phyloP scores from a whole-genome alignment of 2,329 filamentous ascomycete species.

The Chaetomiaceae sp. region DNA sequence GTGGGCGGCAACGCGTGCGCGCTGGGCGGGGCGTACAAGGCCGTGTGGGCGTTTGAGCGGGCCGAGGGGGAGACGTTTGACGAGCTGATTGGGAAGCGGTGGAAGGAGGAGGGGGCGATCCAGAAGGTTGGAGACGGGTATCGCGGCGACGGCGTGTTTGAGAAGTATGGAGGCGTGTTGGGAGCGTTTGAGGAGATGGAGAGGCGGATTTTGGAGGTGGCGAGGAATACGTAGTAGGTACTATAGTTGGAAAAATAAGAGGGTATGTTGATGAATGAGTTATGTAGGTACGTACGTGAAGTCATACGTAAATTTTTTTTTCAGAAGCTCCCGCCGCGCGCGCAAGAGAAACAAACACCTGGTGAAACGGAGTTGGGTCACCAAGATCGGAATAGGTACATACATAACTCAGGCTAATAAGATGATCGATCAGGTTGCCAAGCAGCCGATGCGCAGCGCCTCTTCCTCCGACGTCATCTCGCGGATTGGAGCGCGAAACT shows the following conservation, averaged over 20 bases:
- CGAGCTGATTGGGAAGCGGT: constrained; percentile 75
- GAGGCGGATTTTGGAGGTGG: constrained; percentile 52
- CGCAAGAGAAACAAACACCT: too few relatives aligned
- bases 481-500: background rate
- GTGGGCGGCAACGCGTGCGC: constrained; percentile 95
- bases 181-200: constrained; percentile 76
- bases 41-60: constrained; percentile 83
- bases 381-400: too few relatives aligned
- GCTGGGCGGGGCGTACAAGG: constrained; percentile 90
- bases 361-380: too few relatives aligned
- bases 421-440: too few relatives aligned
- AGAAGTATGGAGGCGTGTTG: constrained; percentile 72
- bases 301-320: too few relatives aligned
- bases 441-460: too few relatives aligned
- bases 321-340: too few relatives aligned
- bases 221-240: constrained; percentile 24
- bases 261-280: background rate
- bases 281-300: too few relatives aligned
- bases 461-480: too few relatives aligned
- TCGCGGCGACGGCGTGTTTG: constrained; percentile 65
- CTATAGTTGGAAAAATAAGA: too few relatives aligned
- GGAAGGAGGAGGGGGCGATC: constrained; percentile 80
- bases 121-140: constrained; percentile 81
- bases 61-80: constrained; percentile 72
- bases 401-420: too few relatives aligned